Percentiles rank a stretch among this genome's conserved stretches.
Evolutionary conservation across 148 eudicot genomes (phyloP).

Genomic region (Nepenthes gracilis): DNA sequence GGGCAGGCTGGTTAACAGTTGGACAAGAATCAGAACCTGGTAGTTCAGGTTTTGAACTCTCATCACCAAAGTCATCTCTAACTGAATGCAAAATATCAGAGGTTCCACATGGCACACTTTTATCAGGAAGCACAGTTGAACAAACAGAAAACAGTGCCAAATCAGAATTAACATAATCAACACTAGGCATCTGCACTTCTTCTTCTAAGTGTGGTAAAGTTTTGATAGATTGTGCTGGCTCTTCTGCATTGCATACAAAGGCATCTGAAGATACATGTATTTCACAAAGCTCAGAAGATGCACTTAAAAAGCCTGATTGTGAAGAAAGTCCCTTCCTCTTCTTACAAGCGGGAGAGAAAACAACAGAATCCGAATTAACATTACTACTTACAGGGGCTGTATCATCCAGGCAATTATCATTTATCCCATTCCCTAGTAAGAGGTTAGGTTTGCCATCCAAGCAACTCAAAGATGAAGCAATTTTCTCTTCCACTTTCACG

Average conservation of each 20-base stretch:
- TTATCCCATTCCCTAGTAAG: conserved; percentile 6
- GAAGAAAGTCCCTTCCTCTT: conserved; percentile 21
- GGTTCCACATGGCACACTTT: conserved; percentile 7
- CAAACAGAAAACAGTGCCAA: conserved; percentile 6
- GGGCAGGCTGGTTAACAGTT: conserved; percentile 7
- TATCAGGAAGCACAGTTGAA: conserved; percentile 2
- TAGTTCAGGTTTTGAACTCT: conserved; percentile 10
- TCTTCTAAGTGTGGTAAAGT: conserved; percentile 6
- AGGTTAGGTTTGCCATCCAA: conserved; percentile 4
- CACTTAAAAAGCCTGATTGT: conserved; percentile 15
- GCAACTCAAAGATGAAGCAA: not conserved
- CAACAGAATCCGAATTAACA: conserved; percentile 14
- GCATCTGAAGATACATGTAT: conserved; percentile 9
- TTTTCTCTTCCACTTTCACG: conserved; percentile 15
- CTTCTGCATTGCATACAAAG: conserved; percentile 7
- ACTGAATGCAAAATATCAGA: conserved; percentile 8
- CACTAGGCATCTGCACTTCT: conserved; percentile 6
- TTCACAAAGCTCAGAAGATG: conserved; percentile 18
- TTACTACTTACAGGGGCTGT: conserved; percentile 4
- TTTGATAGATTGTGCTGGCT: conserved; percentile 8
- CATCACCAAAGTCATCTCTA: conserved; percentile 13
- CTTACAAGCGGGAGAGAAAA: conserved; percentile 16
- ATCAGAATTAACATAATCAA: conserved; percentile 6
- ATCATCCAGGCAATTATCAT: conserved; percentile 10
- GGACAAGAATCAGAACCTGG: conserved; percentile 2